Evolutionary conservation across 1,284 basidiomycete species (phyloP), one percentile per base, ranked within the genome.

Genomic region (Porodaedalea pini): DNA sequence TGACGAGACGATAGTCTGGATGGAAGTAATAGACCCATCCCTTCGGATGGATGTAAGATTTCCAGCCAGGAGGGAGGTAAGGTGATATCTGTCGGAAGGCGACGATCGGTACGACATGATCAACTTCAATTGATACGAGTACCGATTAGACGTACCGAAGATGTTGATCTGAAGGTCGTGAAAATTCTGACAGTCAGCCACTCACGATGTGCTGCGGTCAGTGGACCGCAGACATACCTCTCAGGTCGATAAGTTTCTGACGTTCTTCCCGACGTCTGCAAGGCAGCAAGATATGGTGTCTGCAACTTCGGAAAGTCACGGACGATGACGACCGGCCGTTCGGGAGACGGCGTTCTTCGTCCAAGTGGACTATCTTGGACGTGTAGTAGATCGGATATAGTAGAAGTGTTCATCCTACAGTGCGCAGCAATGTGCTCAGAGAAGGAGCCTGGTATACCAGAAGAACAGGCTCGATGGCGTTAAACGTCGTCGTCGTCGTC

Each of bases 1-100:
- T 61, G 44, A 61, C 56, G 25, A 61, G 45, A 27, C 57, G 56
- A 11, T 50, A 39, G 29, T 51, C 49, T 21, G 56, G 59, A 51
- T 61, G 54, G 19, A 50, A 58, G 32, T 61, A 61, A 37, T 61
- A 61, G 5, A 58, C 29, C 59, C 59, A 61, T 11, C 59, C 59
- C 39, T 54, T 57, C 8, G 59, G 59, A 25, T 61, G 59, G 45
- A 58, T 53, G 31, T 61, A 54, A 5, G 56, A 50, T 10, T 54
- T 49, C 56, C 56, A 61, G 10, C 51, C 59, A 8, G 25, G 32
- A 34, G 59, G 59, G 15, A 58, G 41, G 13, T 32, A 55, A 54
- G n/a, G 48, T 58, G 36, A 19, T 29, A 45, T 2, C 8, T 54
- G 29, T 10, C 3, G n/a, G 51, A 19, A 40, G n/a, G n/a, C n/a